These are phyloP conservation scores for Pichia californica DNA, from an alignment of 805 yeast genomes.

Conservation along the genomic window DNA sequence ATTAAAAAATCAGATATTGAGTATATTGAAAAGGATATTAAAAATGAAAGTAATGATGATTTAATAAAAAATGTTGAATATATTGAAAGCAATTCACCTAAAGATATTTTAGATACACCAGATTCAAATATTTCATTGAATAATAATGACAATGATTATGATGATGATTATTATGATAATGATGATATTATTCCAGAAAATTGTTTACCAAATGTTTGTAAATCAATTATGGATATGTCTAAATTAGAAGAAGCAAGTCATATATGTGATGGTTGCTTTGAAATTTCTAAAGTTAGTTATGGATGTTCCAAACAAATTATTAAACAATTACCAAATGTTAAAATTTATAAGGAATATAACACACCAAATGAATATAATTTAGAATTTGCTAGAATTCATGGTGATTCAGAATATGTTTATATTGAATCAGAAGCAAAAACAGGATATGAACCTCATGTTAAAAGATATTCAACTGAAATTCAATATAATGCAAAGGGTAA, in stretches of 20 bases:
- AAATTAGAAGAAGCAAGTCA: conserved; percentile 1
- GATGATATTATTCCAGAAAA: not conserved
- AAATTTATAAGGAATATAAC: conserved; percentile 9
- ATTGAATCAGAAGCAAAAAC: conserved; percentile 2
- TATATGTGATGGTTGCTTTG: conserved; percentile 6
- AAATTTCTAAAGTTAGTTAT: conserved; percentile 4
- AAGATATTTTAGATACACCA: too few relatives aligned
- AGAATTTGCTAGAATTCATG: conserved; percentile 3
- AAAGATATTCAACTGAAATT: conserved; percentile 6
- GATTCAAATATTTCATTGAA: too few relatives aligned
- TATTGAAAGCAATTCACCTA: too few relatives aligned
- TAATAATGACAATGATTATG: too few relatives aligned
- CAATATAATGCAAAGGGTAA: conserved; percentile 6
- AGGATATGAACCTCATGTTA: conserved; percentile 10
- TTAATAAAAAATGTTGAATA: too few relatives aligned
- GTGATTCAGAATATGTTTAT: conserved; percentile 8
- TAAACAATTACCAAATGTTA: conserved; percentile 2
- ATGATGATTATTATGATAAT: too few relatives aligned
- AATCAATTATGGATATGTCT: conserved; percentile 1
- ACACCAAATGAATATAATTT: conserved; percentile 7
- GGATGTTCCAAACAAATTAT: conserved; percentile 8
- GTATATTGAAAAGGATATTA: too few relatives aligned
- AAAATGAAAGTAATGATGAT: too few relatives aligned
- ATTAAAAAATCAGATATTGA: too few relatives aligned
- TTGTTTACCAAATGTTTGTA: not conserved